These are phyloP conservation scores for Kodamaea kaohsiungensis DNA, from an alignment of 805 yeast genomes.

Conservation along the genomic window DNA sequence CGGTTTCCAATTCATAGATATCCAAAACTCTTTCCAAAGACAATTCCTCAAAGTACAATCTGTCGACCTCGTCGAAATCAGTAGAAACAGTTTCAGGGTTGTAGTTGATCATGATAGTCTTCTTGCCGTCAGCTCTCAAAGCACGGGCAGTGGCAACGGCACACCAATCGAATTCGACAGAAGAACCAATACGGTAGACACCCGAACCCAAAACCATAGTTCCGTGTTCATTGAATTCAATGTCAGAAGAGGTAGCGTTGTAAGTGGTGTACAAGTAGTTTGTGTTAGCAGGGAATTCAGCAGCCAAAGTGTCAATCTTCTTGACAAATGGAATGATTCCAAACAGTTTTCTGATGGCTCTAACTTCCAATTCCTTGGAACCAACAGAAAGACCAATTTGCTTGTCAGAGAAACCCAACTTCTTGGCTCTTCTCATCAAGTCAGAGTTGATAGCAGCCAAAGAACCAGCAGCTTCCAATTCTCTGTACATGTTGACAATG, in stretches of 20 bases:
- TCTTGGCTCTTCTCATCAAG: slow-evolving; percentile 76
- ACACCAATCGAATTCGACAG: slow-evolving; percentile 99
- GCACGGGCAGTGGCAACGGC: slow-evolving; percentile 97
- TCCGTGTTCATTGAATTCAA: slow-evolving; percentile 84
- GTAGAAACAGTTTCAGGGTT: slow-evolving; percentile 99
- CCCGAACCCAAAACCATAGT: slow-evolving; percentile 97
- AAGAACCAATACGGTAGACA: slow-evolving; percentile 97
- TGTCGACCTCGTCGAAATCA: slow-evolving; percentile 97
- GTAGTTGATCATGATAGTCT: slow-evolving; percentile 94
- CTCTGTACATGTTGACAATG: slow-evolving; percentile 85
- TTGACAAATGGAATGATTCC: slow-evolving; percentile 91
- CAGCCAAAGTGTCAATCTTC: slow-evolving; percentile 96
- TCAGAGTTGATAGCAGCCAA: slow-evolving; percentile 65
- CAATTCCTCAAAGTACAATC: slow-evolving; percentile 93
- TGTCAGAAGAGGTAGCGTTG: slow-evolving; percentile 85
- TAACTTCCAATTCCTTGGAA: slow-evolving; percentile 74
- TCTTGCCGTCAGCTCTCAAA: slow-evolving; percentile 80
- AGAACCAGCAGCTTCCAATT: slow-evolving; percentile 61
- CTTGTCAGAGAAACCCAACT: slow-evolving; percentile 92
- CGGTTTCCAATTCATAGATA: slow-evolving; percentile 87
- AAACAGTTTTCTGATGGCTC: slow-evolving; percentile 75
- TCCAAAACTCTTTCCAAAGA: slow-evolving; percentile 96
- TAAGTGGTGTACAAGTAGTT: slow-evolving; percentile 95
- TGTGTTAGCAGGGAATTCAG: slow-evolving; percentile 97
- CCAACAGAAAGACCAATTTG: slow-evolving; percentile 83